phyloP scores from a whole-genome alignment of 371 early-diverging fungal species.

The Chytridium lagenaria region DNA sequence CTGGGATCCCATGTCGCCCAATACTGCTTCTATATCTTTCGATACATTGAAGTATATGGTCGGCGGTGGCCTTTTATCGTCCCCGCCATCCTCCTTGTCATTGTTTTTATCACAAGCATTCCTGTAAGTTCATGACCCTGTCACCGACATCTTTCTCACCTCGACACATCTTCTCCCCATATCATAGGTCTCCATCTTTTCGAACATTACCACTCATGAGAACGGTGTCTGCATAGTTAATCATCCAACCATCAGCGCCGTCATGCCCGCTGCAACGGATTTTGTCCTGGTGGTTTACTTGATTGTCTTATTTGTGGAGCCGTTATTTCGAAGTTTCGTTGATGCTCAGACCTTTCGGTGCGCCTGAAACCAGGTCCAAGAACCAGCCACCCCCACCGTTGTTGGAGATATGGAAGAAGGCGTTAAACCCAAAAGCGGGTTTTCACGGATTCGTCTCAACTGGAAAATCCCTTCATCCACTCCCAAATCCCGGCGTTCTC shows the following conservation, averaged over 20 bases:
- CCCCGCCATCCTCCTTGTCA: background rate
- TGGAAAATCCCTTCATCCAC: background rate
- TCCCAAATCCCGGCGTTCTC: background rate
- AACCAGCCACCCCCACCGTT: too few relatives aligned
- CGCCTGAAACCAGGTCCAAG: background rate
- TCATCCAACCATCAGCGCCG: background rate
- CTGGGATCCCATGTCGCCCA: background rate
- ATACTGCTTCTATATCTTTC: background rate
- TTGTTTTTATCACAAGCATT: background rate
- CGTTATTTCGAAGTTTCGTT: background rate
- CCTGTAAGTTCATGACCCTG: background rate
- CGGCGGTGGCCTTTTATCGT: background rate
- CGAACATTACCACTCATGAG: background rate
- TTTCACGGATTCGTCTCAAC: background rate
- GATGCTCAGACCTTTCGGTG: background rate
- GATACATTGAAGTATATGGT: constrained; percentile 1
- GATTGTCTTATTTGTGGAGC: constrained; percentile 1
- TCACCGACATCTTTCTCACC: too few relatives aligned
- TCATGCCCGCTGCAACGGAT: background rate
- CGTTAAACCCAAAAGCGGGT: background rate
- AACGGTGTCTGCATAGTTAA: background rate
- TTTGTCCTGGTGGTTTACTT: constrained; percentile 2
- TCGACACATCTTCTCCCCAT: too few relatives aligned
- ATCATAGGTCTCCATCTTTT: background rate
- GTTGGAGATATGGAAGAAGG: background rate